A percentile compares a stretch with the other conserved stretches of the same genome.
phyloP scores from a whole-genome alignment of 1,139 yeast species.

The Nadsonia commutata region DNA sequence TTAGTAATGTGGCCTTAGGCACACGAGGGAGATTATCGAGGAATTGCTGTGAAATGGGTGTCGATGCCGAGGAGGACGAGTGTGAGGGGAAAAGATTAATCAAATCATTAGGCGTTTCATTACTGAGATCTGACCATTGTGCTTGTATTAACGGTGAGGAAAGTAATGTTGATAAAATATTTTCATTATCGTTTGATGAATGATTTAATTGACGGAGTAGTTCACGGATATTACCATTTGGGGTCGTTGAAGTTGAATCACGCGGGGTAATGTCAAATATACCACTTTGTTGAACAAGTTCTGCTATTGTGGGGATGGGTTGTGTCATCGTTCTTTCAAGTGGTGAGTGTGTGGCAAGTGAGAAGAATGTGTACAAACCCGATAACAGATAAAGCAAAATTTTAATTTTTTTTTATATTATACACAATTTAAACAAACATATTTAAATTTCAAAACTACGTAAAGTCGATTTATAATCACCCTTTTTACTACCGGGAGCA shows the following conservation, averaged over 20 bases:
- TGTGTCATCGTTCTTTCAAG: not conserved
- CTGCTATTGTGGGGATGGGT: not conserved
- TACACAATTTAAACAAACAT: not conserved
- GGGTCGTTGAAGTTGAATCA: too few relatives aligned
- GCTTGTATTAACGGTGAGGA: not conserved
- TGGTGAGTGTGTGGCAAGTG: not conserved
- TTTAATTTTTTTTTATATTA: not conserved
- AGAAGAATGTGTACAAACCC: not conserved
- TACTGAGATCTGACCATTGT: not conserved
- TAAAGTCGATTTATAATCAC: not conserved
- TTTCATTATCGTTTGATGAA: too few relatives aligned
- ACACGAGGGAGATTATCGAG: slow-evolving; percentile 69
- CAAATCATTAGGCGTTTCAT: not conserved
- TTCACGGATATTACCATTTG: too few relatives aligned
- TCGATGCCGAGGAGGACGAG: not conserved
- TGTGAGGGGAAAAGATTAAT: not conserved
- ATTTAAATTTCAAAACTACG: not conserved
- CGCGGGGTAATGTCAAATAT: too few relatives aligned
- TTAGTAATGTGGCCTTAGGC: slow-evolving; percentile 26
- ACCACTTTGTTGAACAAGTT: too few relatives aligned
- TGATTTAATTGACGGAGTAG: too few relatives aligned
- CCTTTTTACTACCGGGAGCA: slow-evolving; percentile 1
- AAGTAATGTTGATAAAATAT: not conserved
- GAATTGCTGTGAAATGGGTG: slow-evolving; percentile 31
- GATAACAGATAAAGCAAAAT: not conserved